These are phyloP conservation scores for Amaranthus cruentus DNA, from an alignment of 148 eudicot species.

Conservation along the genomic window DNA sequence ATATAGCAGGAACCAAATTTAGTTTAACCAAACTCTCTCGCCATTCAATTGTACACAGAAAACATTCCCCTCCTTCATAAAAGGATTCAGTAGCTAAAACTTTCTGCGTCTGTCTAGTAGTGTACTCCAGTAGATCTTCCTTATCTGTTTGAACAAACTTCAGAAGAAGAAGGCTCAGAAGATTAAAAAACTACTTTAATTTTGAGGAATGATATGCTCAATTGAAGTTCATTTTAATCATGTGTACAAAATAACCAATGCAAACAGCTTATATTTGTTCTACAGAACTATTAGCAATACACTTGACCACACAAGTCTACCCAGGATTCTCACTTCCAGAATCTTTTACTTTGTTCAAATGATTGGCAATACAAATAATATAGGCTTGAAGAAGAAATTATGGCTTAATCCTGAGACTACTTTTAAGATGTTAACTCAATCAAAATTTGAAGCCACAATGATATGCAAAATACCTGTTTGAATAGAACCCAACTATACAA, in stretches of 20 bases:
- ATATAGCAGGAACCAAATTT: constrained; percentile 55
- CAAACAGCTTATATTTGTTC: neutral
- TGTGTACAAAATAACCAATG: neutral
- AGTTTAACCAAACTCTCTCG: constrained; percentile 37
- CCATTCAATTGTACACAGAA: constrained; percentile 40
- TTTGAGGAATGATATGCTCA: neutral
- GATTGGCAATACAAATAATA: neutral
- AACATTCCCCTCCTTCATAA: constrained; percentile 38
- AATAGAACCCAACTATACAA: constrained; percentile 85
- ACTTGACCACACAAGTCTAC: too few relatives aligned
- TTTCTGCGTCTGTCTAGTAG: constrained; percentile 50
- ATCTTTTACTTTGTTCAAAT: neutral
- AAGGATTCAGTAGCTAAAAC: constrained; percentile 36
- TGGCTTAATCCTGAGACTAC: neutral
- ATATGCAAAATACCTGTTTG: constrained; percentile 55
- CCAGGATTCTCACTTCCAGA: neutral
- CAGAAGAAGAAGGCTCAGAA: constrained; percentile 20
- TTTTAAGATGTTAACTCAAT: neutral
- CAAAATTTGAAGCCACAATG: neutral
- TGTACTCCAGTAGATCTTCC: constrained; percentile 50
- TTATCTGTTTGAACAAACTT: constrained; percentile 76
- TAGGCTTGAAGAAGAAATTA: neutral
- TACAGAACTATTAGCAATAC: neutral
- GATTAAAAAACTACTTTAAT: neutral
- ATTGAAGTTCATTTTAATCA: neutral